Evolutionary conservation across 805 yeast species (phyloP), one percentile per base, ranked within the genome.

Genomic region (Teunomyces cretensis): DNA sequence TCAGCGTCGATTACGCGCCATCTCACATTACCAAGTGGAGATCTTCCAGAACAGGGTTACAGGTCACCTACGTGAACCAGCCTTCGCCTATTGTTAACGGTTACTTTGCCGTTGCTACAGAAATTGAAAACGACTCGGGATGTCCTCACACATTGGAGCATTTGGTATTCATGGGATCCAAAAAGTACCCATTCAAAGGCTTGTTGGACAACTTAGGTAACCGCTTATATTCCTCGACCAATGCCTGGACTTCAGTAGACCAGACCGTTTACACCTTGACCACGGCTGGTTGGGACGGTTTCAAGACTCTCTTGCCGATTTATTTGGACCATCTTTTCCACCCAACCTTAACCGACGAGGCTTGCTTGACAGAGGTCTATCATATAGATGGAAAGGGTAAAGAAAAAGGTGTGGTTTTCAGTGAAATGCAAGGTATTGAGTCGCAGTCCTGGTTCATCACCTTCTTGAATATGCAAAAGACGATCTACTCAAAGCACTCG

Each of bases 261-360:
- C 96, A 88, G 60, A 94, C 99, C 0, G 97, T 90, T 1, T 94
- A 94, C 56, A 89, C 97, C 2, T 72, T 94, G 45, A 78, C 86
- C 7, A 83, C 96, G 31, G 98, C 98, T 1, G 98, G 98, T 8
- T 91, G 97, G 96, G 88, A 88, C 45, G 98, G 97, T 1, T 94
- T 94, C 67, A 80, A 79, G 40, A 76, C 83, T 49, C 68, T 94
- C 24, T 75, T 94, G 26, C 98, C 99, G 0, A 84, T 90, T 2
- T 94, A 92, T 61, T 66, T 94, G 52, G 98, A 94, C 60, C 98
- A 94, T 61, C 66, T 94, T 17, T 63, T 90, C 38, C 64, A 82
- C 54, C 97, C 99, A 1, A 88, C 96, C 0, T 68, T 94, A 42
- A 85, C 96, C 1, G 96, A 90, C 58, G 88, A 83, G 42, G 96